phyloP scores from a whole-genome alignment of 164 flowering plant genomes.

The Saururus chinensis region DNA sequence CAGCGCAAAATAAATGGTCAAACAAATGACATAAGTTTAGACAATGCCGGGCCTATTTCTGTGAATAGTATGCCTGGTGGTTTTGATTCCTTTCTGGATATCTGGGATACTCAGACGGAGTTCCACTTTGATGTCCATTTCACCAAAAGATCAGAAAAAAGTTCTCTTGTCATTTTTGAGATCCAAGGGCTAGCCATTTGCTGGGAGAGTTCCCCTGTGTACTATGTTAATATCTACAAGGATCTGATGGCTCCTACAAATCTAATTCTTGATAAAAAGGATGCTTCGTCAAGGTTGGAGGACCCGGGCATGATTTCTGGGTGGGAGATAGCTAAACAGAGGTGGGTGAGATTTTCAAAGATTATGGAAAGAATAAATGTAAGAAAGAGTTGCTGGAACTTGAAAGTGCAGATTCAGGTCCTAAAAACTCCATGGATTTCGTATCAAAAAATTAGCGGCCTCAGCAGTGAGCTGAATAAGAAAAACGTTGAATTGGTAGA shows the following conservation, averaged over 20 bases:
- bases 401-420: constrained; percentile 81
- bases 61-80: constrained; percentile 57
- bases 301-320: constrained; percentile 8
- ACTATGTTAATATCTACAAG: constrained; percentile 67
- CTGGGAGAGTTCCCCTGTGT: constrained; percentile 89
- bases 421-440: constrained; percentile 57
- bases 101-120: constrained; percentile 63
- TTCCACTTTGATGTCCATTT: constrained; percentile 86
- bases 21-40: constrained; percentile 3
- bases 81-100: constrained; percentile 70
- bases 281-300: background rate
- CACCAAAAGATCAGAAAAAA: constrained; percentile 37
- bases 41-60: constrained; percentile 52
- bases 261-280: background rate
- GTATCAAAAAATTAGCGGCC: constrained; percentile 41
- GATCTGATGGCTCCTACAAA: constrained; percentile 37
- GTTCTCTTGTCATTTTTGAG: constrained; percentile 52
- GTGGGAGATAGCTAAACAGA: constrained; percentile 32
- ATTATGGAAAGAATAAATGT: constrained; percentile 44
- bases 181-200: constrained; percentile 84
- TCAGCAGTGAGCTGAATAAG: constrained; percentile 18
- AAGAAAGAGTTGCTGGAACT: constrained; percentile 70
- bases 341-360: constrained; percentile 60
- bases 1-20: background rate
- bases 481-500: constrained; percentile 46